Evolutionary conservation across 2,329 filamentous ascomycete genomes (phyloP).

Genomic region (Neofusicoccum sp.): DNA sequence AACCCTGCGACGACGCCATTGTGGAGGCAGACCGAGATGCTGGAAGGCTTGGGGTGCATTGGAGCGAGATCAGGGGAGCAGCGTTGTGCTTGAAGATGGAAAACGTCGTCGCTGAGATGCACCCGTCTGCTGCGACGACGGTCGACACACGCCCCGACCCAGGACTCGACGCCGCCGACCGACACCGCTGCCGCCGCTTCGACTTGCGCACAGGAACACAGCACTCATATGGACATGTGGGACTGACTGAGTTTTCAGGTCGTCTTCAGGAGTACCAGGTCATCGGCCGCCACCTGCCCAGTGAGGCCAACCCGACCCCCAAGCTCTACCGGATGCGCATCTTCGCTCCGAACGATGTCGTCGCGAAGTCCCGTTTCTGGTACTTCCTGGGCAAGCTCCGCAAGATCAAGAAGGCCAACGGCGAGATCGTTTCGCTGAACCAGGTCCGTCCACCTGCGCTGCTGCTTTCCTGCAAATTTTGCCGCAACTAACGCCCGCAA

Average conservation of each 20-base stretch:
- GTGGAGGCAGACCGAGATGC: neutral
- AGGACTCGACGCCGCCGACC: neutral
- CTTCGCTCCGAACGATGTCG: constrained; percentile 96
- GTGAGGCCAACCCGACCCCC: constrained; percentile 93
- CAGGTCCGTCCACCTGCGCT: constrained; percentile 65
- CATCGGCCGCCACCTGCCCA: constrained; percentile 98
- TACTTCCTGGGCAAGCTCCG: constrained; percentile 99
- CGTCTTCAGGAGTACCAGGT: constrained; percentile 99
- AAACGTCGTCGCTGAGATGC: neutral
- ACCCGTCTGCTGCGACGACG: neutral
- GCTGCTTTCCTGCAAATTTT: neutral
- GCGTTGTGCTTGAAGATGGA: neutral
- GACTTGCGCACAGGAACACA: neutral
- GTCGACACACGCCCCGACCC: constrained; percentile 1
- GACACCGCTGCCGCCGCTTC: neutral
- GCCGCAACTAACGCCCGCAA: constrained; percentile 21
- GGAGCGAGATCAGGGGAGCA: neutral
- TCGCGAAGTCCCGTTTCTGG: constrained; percentile 99
- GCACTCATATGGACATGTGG: neutral
- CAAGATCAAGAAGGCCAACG: constrained; percentile 99
- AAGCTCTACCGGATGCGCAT: constrained; percentile 99
- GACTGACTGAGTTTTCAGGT: constrained; percentile 60
- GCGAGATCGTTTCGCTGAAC: constrained; percentile 98
- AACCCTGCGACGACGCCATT: constrained; percentile 9
- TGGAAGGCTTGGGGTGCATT: neutral